Evolutionary conservation across 148 eudicot species (phyloP), one percentile per base, ranked within the genome.

Genomic region (Diospyros kaki): DNA sequence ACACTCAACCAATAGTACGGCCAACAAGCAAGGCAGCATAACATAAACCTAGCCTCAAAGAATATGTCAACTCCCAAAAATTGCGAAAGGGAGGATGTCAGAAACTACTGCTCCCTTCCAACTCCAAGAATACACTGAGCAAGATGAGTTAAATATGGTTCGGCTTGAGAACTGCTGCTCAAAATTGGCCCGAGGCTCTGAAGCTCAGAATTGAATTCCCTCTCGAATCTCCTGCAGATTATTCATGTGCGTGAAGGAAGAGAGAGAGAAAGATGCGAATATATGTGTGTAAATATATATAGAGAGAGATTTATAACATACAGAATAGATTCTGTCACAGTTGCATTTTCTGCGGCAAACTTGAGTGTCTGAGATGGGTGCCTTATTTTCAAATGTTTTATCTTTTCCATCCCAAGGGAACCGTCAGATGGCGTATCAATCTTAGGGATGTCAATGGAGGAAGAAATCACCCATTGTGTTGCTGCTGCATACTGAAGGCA

Each of bases 401-500:
- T 73, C 43, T 77, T 85, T 69, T 84, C 77, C 60, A 60, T 9
- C 38, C 64, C 75, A 54, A 58, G 71, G 55, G 71, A 75, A 56
- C 58, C 78, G 71, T 80, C 87, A 44, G 85, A 82, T 60, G 77
- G 48, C 15, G 83, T 44, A 45, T 17, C 76, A 6, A 81, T 73
- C 58, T 79, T 81, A 64, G 85, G 83, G 67, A 80, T 72, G 75
- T 89, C 91, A 58, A 84, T 70, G 56, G 91, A 90, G 53, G 94
- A 86, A 9, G 90, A 83, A 72, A 95, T 83, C 78, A 95, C 78
- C 94, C 97, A 86, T 62, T 89, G 98, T 14, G 91, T 87, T 66
- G 93, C 98, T 75, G 94, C 88, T 55, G 97, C 89, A 68, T 91
- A 87, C 75, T 93, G 95, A 65, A 93, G 97, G 86, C 98, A 93